phyloP scores from a whole-genome alignment of 2,329 filamentous ascomycete genomes.

The Chaetomium globosum region DNA sequence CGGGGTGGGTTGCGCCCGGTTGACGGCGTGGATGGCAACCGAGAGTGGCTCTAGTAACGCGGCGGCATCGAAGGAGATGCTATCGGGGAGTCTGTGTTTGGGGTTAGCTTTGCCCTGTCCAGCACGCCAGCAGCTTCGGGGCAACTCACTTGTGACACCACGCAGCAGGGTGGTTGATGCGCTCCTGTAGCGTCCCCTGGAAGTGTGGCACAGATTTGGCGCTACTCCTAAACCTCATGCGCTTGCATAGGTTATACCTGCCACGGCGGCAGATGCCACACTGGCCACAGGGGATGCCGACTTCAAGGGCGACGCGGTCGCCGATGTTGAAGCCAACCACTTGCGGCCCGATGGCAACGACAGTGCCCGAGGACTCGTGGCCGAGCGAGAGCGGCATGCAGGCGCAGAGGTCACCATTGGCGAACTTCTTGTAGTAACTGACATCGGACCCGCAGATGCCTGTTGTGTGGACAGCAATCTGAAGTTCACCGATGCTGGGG shows the following conservation, averaged over 20 bases:
- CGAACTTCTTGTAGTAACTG: slow-evolving; percentile 72
- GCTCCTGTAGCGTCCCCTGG: slow-evolving; percentile 64
- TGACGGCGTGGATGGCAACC: slow-evolving; percentile 64
- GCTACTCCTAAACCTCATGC: slow-evolving; percentile 63
- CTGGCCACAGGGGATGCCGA: slow-evolving; percentile 57
- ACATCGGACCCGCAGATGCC: slow-evolving; percentile 72
- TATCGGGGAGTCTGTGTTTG: slow-evolving; percentile 55
- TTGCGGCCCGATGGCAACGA: slow-evolving; percentile 58
- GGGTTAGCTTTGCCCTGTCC: slow-evolving; percentile 31
- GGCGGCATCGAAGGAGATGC: slow-evolving; percentile 61
- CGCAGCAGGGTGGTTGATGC: slow-evolving; percentile 62
- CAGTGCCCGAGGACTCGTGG: slow-evolving; percentile 64
- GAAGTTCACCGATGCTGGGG: slow-evolving; percentile 58
- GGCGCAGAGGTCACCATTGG: slow-evolving; percentile 69
- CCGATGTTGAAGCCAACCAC: slow-evolving; percentile 57
- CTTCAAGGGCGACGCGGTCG: slow-evolving; percentile 62
- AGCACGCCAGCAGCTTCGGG: neutral
- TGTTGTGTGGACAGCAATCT: slow-evolving; percentile 66
- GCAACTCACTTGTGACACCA: slow-evolving; percentile 63
- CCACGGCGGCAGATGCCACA: slow-evolving; percentile 56
- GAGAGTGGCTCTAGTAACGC: slow-evolving; percentile 64
- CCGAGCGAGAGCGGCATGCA: slow-evolving; percentile 66
- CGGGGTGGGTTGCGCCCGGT: slow-evolving; percentile 55
- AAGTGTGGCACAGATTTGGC: slow-evolving; percentile 66
- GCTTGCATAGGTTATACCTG: slow-evolving; percentile 65